Evolutionary conservation across 2,329 filamentous ascomycete species (phyloP).

Genomic region (Fusarium keratoplasticum): DNA sequence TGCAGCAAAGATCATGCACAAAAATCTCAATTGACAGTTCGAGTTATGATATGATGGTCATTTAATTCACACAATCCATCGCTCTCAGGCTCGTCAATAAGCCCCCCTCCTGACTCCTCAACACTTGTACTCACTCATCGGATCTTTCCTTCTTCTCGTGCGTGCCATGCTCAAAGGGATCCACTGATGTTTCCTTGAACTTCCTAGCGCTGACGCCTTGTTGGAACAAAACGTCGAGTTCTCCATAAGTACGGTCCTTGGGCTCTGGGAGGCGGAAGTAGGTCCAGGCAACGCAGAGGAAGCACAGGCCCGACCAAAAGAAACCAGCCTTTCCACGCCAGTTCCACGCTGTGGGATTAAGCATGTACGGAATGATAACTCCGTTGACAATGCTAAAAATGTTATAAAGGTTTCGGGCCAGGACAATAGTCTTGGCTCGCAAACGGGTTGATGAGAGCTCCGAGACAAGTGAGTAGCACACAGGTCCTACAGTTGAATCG

Average conservation of each 20-base stretch:
- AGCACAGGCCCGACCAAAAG: constrained; percentile 32
- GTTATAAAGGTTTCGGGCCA: constrained; percentile 46
- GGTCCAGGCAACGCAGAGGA: constrained; percentile 30
- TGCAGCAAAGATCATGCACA: not conserved
- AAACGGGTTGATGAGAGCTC: constrained; percentile 50
- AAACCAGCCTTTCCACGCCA: constrained; percentile 41
- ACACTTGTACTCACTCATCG: not conserved
- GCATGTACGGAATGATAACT: constrained; percentile 35
- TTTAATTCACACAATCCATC: not conserved
- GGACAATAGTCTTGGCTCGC: constrained; percentile 47
- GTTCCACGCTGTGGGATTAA: constrained; percentile 37
- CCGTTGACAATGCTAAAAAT: constrained; percentile 32
- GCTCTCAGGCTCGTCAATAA: not conserved
- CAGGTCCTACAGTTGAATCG: constrained; percentile 54
- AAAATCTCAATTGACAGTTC: not conserved
- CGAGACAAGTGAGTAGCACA: constrained; percentile 77
- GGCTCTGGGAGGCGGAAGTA: constrained; percentile 43
- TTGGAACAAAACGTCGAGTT: constrained; percentile 38
- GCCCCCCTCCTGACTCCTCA: not conserved
- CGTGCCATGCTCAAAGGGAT: not conserved
- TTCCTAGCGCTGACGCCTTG: constrained; percentile 19
- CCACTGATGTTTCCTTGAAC: constrained; percentile 17
- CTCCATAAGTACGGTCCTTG: constrained; percentile 40
- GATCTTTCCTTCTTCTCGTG: not conserved
- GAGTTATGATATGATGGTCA: not conserved